These are phyloP conservation scores for Lagenaria siceraria DNA, from an alignment of 306 rosid species.

Conservation along the genomic window DNA sequence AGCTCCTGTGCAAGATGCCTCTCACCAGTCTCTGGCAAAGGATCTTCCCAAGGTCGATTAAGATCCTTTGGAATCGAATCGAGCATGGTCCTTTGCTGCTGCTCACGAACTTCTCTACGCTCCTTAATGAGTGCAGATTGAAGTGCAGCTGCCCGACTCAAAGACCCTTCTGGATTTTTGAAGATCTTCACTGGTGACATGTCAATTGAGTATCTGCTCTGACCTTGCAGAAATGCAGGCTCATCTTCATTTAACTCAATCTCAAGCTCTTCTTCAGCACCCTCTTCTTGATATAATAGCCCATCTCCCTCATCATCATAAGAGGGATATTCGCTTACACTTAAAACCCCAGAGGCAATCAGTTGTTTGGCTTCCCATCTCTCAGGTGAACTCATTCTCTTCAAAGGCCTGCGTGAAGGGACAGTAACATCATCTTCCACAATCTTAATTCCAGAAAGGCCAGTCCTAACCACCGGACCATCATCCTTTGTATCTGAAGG, in stretches of 20 bases:
- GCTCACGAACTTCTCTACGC: conserved; percentile 86
- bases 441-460: conserved; percentile 79
- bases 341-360: conserved; percentile 71
- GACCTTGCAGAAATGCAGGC: conserved; percentile 79
- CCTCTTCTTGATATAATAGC: conserved; percentile 60
- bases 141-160: conserved; percentile 83
- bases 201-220: conserved; percentile 65
- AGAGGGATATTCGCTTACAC: conserved; percentile 58
- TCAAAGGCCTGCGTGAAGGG: conserved; percentile 61
- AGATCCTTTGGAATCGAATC: conserved; percentile 91
- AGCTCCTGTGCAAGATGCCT: conserved; percentile 90
- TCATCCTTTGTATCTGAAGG: conserved; percentile 59
- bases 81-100: conserved; percentile 77
- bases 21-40: conserved; percentile 84
- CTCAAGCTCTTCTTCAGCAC: conserved; percentile 84
- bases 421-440: conserved; percentile 49
- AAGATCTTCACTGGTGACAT: conserved; percentile 92
- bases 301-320: conserved; percentile 88
- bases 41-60: conserved; percentile 96
- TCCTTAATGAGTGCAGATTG: conserved; percentile 88
- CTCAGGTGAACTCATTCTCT: conserved; percentile 94
- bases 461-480: conserved; percentile 53
- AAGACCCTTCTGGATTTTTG: conserved; percentile 83
- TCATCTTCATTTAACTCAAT: conserved; percentile 85
- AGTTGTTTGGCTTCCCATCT: conserved; percentile 85